Evolutionary conservation across 2,329 filamentous ascomycete species (phyloP), one percentile per base, ranked within the genome.

Genomic region (Colletotrichum lini): DNA sequence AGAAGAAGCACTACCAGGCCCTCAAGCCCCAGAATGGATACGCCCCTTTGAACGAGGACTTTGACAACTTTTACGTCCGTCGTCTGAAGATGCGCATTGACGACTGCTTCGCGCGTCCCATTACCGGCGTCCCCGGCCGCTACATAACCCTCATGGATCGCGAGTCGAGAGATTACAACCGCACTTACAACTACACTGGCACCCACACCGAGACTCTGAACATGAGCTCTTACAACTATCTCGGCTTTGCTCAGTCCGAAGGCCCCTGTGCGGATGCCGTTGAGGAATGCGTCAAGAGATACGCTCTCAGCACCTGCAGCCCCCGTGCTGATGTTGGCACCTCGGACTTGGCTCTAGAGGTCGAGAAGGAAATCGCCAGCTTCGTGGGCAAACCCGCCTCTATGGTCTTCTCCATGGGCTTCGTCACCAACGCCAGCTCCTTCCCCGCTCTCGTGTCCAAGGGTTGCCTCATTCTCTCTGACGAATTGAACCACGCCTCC

Each of bases 171-270:
- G 94, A 99, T 80, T 95, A 94, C 86, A 99, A 99, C 84, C 89
- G 92, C 78, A 92, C 93, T 70, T 99, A 98, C 86, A 90, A 93
- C 80, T 91, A 95, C 82, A 95, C 94, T 2, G 96, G 96, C 69
- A 97, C 94, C 58, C 92, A 90, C 70, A 98, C 96, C 1, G 94
- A 99, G 82, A 98, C 96, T 0, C 86, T 99, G 77, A 99, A 99
- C 84, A 93, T 99, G 92, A 98, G 96, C 85, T 99, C 96, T 1
- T 99, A 99, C 88, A 99, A 99, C 83, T 99, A 99, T 80, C 93
- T 99, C 30, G 96, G 96, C 53, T 99, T 99, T 78, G 96, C 96
- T 62, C 96, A 99, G 82, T 98, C 96, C 0, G 95, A 98, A 75
- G 96, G 96, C 13, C 96, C 96, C 50, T 99, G 96, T 79, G 96